Base-by-base conservation (phyloP, 495 filamentous ascomycete genomes). In the Penicillium soppii region DNA sequence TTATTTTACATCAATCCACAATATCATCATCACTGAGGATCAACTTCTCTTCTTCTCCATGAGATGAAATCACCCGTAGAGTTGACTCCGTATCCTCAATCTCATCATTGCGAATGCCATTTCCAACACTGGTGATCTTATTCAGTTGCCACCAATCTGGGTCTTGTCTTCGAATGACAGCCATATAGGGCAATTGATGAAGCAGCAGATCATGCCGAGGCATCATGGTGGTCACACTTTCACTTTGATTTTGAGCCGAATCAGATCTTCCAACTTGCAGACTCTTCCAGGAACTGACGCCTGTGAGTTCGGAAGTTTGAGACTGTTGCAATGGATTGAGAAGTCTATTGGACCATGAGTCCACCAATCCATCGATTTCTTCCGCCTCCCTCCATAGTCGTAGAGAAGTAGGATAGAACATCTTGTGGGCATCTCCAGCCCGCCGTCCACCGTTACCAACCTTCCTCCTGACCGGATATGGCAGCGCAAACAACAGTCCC, bases 1-100 rank as follows among this genome's bases (percentile, higher is more conserved):
- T 32, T 32, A 9, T 27, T 43, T 16, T 37, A 33, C 36, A 62
- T 33, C 87, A 82, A 71, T 97, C 92, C 68, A 91, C 90, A 69
- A 98, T 97, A 77, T 98, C 94, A 76, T 98, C 94, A 65, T 97
- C 92, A 60, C 86, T 91, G 36, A 97, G 72, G 45, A 91, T 81
- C 50, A 95, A 64, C 43, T 83, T 85, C 66, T 85, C 80, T 47
- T 74, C 70, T 36, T 75, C 69, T 16, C n/a, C n/a, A n/a, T 75
- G 57, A 30, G 58, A 50, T 27, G 52, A 33, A 21, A 32, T 48
- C 42, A 16, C 30, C 47, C 46, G 35, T 56, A 38, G 26, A 10
- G 22, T 50, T 43, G 29, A 47, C 16, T 70, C 74, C 5, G 72
- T 68, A 26, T 80, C 79, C 2, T 73, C 70, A 4, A 68, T 67